Conservation (phyloP, 176 grass and related monocot species). For the Tuctoria greenei region DNA sequence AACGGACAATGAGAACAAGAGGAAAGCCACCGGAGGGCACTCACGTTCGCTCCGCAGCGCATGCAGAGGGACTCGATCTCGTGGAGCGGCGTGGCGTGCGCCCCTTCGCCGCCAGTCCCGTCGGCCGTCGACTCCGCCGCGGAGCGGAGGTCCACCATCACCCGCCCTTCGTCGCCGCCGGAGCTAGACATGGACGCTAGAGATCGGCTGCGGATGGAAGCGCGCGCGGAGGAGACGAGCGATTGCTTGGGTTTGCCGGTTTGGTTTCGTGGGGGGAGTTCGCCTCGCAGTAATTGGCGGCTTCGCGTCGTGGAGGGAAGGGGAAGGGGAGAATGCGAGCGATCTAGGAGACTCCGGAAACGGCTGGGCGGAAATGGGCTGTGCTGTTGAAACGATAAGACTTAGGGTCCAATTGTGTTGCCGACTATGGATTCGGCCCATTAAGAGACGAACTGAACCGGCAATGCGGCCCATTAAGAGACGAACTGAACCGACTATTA, state of each 20-base stretch:
- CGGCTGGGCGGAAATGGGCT: not conserved
- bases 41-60: constrained; percentile 89
- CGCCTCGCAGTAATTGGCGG: not conserved
- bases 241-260: not conserved
- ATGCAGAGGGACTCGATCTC: constrained; percentile 96
- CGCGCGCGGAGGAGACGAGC: not conserved
- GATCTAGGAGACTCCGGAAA: constrained; percentile 40
- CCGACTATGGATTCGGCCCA: no score
- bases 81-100: constrained; percentile 60
- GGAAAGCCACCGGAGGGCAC: not conserved
- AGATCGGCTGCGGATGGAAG: not conserved
- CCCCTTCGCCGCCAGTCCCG: constrained; percentile 26
- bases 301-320: constrained; percentile 28
- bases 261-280: not conserved
- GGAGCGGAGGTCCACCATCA: constrained; percentile 60
- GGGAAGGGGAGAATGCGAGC: not conserved
- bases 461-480: not conserved
- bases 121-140: constrained; percentile 55
- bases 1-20: not conserved
- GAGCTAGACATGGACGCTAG: constrained; percentile 50
- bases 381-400: not conserved
- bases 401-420: no score
- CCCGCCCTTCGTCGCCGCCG: constrained; percentile 37
- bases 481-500: no score
- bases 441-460: not conserved